Evolutionary conservation across 1,139 yeast species (phyloP).

Genomic region (Candida sp.): DNA sequence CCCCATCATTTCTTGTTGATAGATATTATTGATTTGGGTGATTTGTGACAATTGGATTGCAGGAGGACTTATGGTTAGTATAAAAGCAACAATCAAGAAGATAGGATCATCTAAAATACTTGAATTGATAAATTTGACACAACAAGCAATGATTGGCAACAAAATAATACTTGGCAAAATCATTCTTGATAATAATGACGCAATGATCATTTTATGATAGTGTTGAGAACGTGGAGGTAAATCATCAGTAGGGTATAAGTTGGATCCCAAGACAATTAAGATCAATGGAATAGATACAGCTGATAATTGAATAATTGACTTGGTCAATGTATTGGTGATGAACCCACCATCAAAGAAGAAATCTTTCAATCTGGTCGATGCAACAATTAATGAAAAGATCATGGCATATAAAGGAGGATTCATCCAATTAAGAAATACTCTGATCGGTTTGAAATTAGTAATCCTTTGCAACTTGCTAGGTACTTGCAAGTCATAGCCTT

Average conservation of each 20-base stretch:
- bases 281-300: constrained; percentile 86
- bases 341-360: constrained; percentile 58
- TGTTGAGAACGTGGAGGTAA: constrained; percentile 62
- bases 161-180: constrained; percentile 66
- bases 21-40: constrained; percentile 72
- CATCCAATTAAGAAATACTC: constrained; percentile 52
- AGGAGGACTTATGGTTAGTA: constrained; percentile 77
- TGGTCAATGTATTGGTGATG: constrained; percentile 71
- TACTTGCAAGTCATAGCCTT: not conserved
- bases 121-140: constrained; percentile 61
- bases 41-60: constrained; percentile 84
- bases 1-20: constrained; percentile 81
- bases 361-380: constrained; percentile 72
- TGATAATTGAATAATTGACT: constrained; percentile 77
- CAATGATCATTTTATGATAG: constrained; percentile 57
- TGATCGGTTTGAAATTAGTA: constrained; percentile 11
- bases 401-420: constrained; percentile 96
- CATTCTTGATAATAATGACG: constrained; percentile 73
- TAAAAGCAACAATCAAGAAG: constrained; percentile 70
- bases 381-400: constrained; percentile 79
- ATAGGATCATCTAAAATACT: constrained; percentile 84
- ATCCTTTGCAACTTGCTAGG: constrained; percentile 1
- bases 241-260: constrained; percentile 63
- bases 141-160: constrained; percentile 63
- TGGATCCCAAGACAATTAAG: constrained; percentile 73